phyloP scores from a whole-genome alignment of 1,139 yeast species.

The Yarrowia galli region DNA sequence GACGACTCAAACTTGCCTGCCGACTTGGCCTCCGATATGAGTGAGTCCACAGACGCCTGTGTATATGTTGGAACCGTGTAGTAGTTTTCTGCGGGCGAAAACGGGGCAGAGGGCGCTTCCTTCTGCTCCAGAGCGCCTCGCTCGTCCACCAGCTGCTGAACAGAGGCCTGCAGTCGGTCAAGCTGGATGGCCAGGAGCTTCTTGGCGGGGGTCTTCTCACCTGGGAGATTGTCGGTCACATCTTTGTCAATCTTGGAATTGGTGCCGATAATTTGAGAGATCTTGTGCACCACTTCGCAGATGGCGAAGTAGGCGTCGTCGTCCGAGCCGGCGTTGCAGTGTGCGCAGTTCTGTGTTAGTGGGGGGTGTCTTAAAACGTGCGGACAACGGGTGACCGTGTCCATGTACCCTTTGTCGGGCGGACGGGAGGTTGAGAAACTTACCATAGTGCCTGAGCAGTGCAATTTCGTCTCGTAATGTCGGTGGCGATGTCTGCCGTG shows the following conservation, averaged over 20 bases:
- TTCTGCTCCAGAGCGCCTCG: slow-evolving; percentile 34
- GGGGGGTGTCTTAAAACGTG: neutral
- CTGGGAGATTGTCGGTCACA: slow-evolving; percentile 32
- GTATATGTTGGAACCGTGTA: slow-evolving; percentile 30
- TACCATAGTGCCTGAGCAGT: slow-evolving; percentile 31
- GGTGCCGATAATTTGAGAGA: slow-evolving; percentile 31
- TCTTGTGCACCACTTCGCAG: slow-evolving; percentile 35
- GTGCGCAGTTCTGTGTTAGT: slow-evolving; percentile 38
- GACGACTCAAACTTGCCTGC: slow-evolving; percentile 37
- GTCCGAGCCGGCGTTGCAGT: slow-evolving; percentile 38
- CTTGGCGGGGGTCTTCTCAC: slow-evolving; percentile 31
- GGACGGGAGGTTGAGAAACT: neutral
- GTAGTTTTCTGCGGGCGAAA: slow-evolving; percentile 16
- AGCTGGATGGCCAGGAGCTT: slow-evolving; percentile 37
- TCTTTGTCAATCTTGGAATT: slow-evolving; percentile 32
- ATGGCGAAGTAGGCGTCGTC: slow-evolving; percentile 38
- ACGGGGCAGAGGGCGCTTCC: slow-evolving; percentile 17
- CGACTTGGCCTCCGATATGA: slow-evolving; percentile 30
- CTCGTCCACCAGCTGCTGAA: slow-evolving; percentile 37
- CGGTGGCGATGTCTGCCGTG: slow-evolving; percentile 36
- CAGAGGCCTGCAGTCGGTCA: slow-evolving; percentile 28
- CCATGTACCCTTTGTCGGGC: neutral
- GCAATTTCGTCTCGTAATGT: slow-evolving; percentile 30
- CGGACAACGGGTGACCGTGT: neutral
- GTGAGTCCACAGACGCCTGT: slow-evolving; percentile 34